Base-by-base conservation (phyloP, 140 eudicot genomes). In the Oenanthe javanica region DNA sequence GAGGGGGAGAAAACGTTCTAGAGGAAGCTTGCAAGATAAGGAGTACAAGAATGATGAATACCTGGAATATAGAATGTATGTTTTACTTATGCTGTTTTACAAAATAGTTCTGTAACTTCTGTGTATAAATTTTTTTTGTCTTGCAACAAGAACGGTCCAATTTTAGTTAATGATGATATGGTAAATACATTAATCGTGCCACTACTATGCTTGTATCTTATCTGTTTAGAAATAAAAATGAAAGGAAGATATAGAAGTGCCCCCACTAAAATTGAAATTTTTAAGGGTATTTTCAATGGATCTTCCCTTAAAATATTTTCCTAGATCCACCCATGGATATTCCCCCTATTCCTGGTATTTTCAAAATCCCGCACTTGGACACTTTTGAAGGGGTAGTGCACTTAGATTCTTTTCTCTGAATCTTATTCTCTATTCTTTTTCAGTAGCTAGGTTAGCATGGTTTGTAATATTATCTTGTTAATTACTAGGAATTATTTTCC, bases 41-140 rank as follows among this genome's bases (percentile, higher is more conserved):
- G 85, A 91, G 77, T 88, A 79, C 89, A 95, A 91, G 77, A 85
- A 75, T 77, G 99, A 95, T 55, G 98, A 93, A 73, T 93, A 89
- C 84, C 78, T 95, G 83, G 96, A 91, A 81, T 92, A 88, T 71
- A 87, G 97, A 82, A 78, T 82, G 99, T 95, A 91, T 88, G 99
- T 89, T 55, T 5, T 80, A n/a, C 38, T 9, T 38, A 0, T 50
- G 31, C 19, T 31, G 21, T 67, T 67, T 15, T 7, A 31, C 73
- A 67, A 31, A 40, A 4, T 46, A 69, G 74, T 67, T 36, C 19
- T 31, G 36, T 31, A 31, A 31, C 36, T 31, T 31, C 36, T 7
- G 27, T 57, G 7, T 57, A 36, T 5, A 13, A 36, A 36, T 12
- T 31, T 14, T 31, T 12, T 31, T 31, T 31, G 46, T 36, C 74